Evolutionary conservation across 2,329 filamentous ascomycete species (phyloP), one percentile per base, ranked within the genome.

Genomic region (Fusarium camptoceras): DNA sequence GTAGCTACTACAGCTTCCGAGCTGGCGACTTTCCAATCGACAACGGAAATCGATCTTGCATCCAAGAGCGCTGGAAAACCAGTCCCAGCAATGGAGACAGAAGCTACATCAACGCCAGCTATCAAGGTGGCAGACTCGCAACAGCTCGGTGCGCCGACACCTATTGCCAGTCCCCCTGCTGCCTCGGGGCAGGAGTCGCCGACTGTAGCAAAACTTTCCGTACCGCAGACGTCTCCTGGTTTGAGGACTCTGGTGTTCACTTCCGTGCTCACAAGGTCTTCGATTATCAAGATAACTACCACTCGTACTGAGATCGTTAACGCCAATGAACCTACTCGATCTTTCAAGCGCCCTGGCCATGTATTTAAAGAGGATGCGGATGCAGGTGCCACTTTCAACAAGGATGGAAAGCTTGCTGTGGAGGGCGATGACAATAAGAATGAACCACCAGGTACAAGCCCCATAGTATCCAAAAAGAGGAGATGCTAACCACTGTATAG

Each of bases 221-320:
- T 30, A 14, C 37, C 43, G 9, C 54, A 25, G 24, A 56, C 48
- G n/a, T 41, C 22, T 15, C 18, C 49, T 6, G 51, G 47, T n/a
- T 15, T 73, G 22, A 66, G 55, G 30, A 74, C 67, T 15, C 47
- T 70, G 3, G 43, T 66, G n/a, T 57, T 72, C 24, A 75, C 73
- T 11, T 75, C 70, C 10, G 68, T 69, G 10, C 50, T 67, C 9
- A 77, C 70, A 6, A 74, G 44, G 12, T 75, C 67, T 11, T 64
- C 66, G 4, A 73, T 72, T 6, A 49, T 73, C 9, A 66, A 51
- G 12, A 27, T 58, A 16, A 66, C 61, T 15, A 66, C 62, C 22
- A 72, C 64, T 18, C 47, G 50, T 28, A 70, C 68, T 25, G 58
- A 64, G 25, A 66, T 74, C 22, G n/a, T 73, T 8, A 30, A 64